Evolutionary conservation across 129 eudicot genomes (phyloP).

Genomic region (Escallonia herrerae): DNA sequence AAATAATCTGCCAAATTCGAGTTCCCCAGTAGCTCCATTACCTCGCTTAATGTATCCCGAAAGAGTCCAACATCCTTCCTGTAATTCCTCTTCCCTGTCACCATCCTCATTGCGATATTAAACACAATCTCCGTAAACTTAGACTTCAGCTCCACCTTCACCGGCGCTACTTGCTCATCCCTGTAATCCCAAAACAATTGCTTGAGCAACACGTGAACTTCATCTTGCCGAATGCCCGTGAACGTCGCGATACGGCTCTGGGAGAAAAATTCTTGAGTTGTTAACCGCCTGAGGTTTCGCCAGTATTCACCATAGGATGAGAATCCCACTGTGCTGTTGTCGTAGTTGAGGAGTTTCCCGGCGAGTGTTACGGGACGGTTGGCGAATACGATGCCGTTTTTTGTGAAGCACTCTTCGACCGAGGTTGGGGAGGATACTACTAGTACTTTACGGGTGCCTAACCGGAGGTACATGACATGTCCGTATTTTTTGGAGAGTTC

Average conservation of each 20-base stretch:
- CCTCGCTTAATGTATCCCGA: not conserved
- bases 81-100: constrained; percentile 10
- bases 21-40: not conserved
- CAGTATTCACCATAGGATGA: constrained; percentile 14
- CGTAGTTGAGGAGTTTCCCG: too few relatives aligned
- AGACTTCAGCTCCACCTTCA: constrained; percentile 9
- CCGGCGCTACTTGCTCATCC: not conserved
- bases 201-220: not conserved
- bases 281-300: constrained; percentile 15
- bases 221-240: not conserved
- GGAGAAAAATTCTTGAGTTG: constrained; percentile 5
- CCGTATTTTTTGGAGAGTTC: constrained; percentile 25
- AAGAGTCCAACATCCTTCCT: not conserved
- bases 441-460: constrained; percentile 13
- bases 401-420: constrained; percentile 44
- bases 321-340: not conserved
- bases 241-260: not conserved
- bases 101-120: constrained; percentile 10
- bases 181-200: not conserved
- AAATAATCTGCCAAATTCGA: constrained; percentile 11
- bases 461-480: constrained; percentile 20
- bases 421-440: constrained; percentile 30
- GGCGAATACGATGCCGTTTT: constrained; percentile 39
- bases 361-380: constrained; percentile 12
- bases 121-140: constrained; percentile 10